Conservation (phyloP, 805 yeast species). For the Naumovozyma castellii region DNA sequence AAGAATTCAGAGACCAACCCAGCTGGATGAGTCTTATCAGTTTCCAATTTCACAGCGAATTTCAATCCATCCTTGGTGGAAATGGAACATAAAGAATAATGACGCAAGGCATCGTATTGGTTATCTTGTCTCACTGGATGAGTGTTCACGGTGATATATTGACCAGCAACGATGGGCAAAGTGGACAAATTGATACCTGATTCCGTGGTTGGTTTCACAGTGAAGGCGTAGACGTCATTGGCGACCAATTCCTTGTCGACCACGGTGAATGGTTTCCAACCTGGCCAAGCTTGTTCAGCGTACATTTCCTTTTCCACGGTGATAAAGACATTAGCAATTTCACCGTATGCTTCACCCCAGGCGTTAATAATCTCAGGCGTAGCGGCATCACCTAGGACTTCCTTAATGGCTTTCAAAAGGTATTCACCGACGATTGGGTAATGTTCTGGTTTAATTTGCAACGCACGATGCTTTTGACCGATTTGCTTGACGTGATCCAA, state of each 20-base stretch:
- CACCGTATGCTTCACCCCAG: constrained; percentile 58
- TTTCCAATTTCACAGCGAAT: constrained; percentile 46
- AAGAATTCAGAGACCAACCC: constrained; percentile 46
- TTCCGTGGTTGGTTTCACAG: constrained; percentile 39
- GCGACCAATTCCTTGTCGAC: constrained; percentile 36
- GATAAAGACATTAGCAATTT: constrained; percentile 53
- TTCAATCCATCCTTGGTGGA: constrained; percentile 36
- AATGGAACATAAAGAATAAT: constrained; percentile 46
- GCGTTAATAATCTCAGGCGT: constrained; percentile 49
- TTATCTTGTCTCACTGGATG: constrained; percentile 31
- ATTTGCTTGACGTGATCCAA: constrained; percentile 47
- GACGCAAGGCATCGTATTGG: constrained; percentile 40
- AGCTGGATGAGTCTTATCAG: constrained; percentile 18
- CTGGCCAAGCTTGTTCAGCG: constrained; percentile 45
- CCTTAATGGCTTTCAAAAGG: constrained; percentile 44
- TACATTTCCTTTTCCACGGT: constrained; percentile 44
- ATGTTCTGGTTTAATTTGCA: constrained; percentile 53
- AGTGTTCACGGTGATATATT: constrained; percentile 32
- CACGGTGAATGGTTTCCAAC: constrained; percentile 45
- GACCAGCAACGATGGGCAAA: constrained; percentile 31
- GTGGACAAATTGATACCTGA: constrained; percentile 23
- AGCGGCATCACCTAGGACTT: constrained; percentile 52
- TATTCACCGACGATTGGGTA: constrained; percentile 55
- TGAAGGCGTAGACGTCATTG: constrained; percentile 40
- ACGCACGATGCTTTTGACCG: constrained; percentile 56